Base-by-base conservation (phyloP, 108 stramenopile species). In the Pseudonitzschia delicatissima region DNA sequence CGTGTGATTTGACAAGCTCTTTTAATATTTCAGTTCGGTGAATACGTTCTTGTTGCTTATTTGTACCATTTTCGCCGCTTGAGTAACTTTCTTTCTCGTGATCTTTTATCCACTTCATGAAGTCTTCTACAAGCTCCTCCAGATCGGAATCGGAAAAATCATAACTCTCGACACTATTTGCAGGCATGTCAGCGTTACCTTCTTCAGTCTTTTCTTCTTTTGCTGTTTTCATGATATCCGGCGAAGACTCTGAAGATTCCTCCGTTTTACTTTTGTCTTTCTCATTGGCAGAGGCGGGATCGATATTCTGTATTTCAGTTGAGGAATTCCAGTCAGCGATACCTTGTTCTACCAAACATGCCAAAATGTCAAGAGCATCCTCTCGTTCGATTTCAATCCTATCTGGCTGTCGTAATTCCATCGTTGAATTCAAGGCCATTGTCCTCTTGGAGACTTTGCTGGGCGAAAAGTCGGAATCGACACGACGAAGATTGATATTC, bases 351-450 rank as follows among this genome's bases (percentile, higher is more conserved):
- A 87, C 84, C 53, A 87, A 67, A 57, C 72, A 74, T 53, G 81
- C 70, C 51, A 91, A 60, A 28, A 91, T 76, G 44, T 81, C 76
- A 25, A 86, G 48, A 0, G 86, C 90, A 62, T 87, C 82, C 58
- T 87, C 82, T 4, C 83, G 75, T 71, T 86, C 85, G 11, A 80
- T 77, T 45, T 87, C 83, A 11, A 82, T 75, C 26, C 77, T 62
- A 18, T 82, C 67, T 12, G 82, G 73, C 11, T 67, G 73, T 27
- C 61, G 61, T 26, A 77, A 48, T 57, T 68, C 69, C 64, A 70
- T 40, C 15, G 60, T 26, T 17, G 53, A 55, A 33, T 55, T 4
- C 31, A 33, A 33, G 15, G 53, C 51, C 15, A 37, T 27, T 3
- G 11, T 52, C 1, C 37, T 21, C n/a, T 37, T n/a, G 20, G 26